Evolutionary conservation across 495 filamentous ascomycete species (phyloP).

Genomic region (Letharia columbiana): DNA sequence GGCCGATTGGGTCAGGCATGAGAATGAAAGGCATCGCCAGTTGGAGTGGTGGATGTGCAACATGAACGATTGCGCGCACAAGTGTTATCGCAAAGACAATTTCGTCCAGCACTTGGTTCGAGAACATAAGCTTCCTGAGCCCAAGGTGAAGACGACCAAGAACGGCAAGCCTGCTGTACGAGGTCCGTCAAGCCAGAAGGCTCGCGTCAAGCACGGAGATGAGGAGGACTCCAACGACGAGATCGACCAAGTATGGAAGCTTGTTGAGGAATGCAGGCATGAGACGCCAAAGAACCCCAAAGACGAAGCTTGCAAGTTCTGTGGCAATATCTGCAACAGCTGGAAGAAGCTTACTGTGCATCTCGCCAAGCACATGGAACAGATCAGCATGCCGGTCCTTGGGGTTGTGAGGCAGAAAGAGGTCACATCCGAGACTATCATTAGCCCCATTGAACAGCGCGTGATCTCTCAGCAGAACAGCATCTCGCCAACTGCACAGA

Average conservation of each 20-base stretch:
- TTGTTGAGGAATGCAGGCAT: conserved; percentile 72
- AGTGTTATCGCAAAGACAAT: conserved; percentile 87
- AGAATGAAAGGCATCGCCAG: conserved; percentile 87
- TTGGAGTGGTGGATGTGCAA: conserved; percentile 90
- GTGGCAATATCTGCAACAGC: conserved; percentile 66
- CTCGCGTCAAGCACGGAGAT: conserved; percentile 32
- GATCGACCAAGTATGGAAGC: conserved; percentile 54
- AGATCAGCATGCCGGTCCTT: conserved; percentile 79
- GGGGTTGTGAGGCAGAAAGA: conserved; percentile 56
- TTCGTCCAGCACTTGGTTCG: conserved; percentile 92
- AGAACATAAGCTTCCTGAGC: conserved; percentile 83
- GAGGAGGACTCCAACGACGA: conserved; percentile 48
- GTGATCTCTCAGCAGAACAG: conserved; percentile 31
- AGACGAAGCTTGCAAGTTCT: conserved; percentile 88
- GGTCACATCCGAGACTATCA: conserved; percentile 51
- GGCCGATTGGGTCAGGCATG: conserved; percentile 94
- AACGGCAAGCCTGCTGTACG: conserved; percentile 28
- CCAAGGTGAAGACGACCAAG: conserved; percentile 47
- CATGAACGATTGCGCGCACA: conserved; percentile 70
- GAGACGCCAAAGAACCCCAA: conserved; percentile 56
- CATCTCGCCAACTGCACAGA: conserved; percentile 21
- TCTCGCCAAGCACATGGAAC: conserved; percentile 94
- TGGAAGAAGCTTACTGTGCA: conserved; percentile 96
- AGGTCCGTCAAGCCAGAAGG: conserved; percentile 25
- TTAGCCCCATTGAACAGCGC: conserved; percentile 54